Percentiles rank a stretch among this genome's conserved stretches.
These are phyloP conservation scores for Cadophora gregata DNA, from an alignment of 2,329 filamentous ascomycete genomes.

Conservation along the genomic window DNA sequence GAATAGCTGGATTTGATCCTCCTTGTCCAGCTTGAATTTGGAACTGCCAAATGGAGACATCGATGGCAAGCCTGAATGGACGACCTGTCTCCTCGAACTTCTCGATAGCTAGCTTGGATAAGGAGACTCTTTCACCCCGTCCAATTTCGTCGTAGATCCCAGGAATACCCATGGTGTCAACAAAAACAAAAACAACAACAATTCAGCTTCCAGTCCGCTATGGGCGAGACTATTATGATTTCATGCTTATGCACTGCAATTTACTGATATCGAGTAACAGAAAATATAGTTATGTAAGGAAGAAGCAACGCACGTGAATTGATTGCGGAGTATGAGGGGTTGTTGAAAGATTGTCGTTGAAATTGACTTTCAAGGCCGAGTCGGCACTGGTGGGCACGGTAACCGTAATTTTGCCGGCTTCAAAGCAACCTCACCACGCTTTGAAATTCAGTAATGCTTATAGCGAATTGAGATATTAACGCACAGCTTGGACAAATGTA, in stretches of 20 bases:
- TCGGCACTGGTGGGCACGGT: constrained; percentile 2
- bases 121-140: constrained; percentile 75
- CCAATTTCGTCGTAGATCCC: constrained; percentile 94
- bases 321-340: neutral
- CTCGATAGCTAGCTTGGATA: constrained; percentile 82
- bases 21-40: constrained; percentile 87
- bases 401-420: constrained; percentile 10
- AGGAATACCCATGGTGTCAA: constrained; percentile 66
- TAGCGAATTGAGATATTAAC: neutral
- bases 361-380: neutral
- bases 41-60: constrained; percentile 97
- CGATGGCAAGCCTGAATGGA: constrained; percentile 86
- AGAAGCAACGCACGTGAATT: constrained; percentile 16
- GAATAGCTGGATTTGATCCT: constrained; percentile 85
- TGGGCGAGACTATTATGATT: neutral
- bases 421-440: neutral
- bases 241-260: constrained; percentile 19
- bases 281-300: neutral
- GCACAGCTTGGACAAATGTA: constrained; percentile 16
- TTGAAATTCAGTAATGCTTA: neutral
- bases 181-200: constrained; percentile 16
- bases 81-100: constrained; percentile 72
- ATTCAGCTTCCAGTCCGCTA: neutral
- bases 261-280: constrained; percentile 13
- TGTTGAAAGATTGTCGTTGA: neutral